Evolutionary conservation across 2,329 filamentous ascomycete genomes (phyloP).

Genomic region (Lachnellula willkommii): DNA sequence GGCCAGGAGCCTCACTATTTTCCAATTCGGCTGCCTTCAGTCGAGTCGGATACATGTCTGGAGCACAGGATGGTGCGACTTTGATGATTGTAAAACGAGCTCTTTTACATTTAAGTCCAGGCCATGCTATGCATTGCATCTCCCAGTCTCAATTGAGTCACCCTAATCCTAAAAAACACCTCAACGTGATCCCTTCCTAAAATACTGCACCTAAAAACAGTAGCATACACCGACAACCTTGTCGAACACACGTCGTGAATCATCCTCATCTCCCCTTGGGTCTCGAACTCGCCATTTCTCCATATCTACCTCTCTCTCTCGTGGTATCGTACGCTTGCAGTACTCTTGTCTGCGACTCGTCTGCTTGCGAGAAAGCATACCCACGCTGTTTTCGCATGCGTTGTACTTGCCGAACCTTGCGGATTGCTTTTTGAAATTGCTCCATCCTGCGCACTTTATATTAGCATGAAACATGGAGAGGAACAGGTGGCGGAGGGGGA

Average conservation of each 20-base stretch:
- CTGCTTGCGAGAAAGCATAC: conserved; percentile 96
- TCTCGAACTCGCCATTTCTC: conserved; percentile 67
- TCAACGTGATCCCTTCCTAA: not conserved
- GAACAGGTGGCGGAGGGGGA: not conserved
- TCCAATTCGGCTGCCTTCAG: no score
- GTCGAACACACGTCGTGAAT: conserved; percentile 6
- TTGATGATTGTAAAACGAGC: not conserved
- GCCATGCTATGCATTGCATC: not conserved
- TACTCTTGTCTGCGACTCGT: conserved; percentile 91
- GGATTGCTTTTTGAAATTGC: conserved; percentile 98
- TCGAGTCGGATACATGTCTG: no score
- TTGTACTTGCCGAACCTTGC: conserved; percentile 96
- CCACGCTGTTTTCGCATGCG: conserved; percentile 99
- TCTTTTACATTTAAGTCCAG: not conserved
- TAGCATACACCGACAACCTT: conserved; percentile 3
- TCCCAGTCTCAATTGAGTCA: not conserved
- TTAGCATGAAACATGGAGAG: not conserved
- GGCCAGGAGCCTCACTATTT: no score
- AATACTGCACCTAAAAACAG: not conserved
- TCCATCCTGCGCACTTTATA: conserved; percentile 68
- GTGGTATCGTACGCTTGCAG: conserved; percentile 98
- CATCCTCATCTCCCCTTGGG: conserved; percentile 14
- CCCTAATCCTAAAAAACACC: not conserved
- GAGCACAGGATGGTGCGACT: not conserved
- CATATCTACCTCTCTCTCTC: conserved; percentile 81